These are phyloP conservation scores for Quercus dentata DNA, from an alignment of 306 rosid species.

Conservation along the genomic window DNA sequence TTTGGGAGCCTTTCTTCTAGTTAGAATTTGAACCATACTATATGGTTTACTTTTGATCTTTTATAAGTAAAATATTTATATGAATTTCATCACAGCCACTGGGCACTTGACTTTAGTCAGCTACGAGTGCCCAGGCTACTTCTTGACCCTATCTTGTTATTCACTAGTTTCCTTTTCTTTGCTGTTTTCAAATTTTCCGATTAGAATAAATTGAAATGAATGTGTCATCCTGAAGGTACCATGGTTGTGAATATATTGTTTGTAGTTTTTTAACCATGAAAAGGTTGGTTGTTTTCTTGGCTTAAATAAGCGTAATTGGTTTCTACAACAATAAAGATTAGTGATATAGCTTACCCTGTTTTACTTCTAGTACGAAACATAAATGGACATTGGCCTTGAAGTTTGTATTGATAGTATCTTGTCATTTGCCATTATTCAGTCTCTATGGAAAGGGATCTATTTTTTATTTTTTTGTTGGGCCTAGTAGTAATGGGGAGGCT, in stretches of 20 bases:
- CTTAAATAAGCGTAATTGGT: not conserved
- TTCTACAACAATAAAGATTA: not conserved
- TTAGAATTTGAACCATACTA: conserved; percentile 25
- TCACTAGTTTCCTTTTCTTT: not conserved
- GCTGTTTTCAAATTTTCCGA: too few species aligned
- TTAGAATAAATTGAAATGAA: not conserved
- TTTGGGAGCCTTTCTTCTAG: conserved; percentile 53
- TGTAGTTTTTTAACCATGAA: not conserved
- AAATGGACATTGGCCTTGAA: not conserved
- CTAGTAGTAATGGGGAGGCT: not conserved
- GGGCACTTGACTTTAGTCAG: not conserved
- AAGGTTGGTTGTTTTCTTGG: not conserved
- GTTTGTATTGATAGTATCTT: not conserved
- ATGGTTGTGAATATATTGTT: not conserved
- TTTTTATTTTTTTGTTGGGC: not conserved
- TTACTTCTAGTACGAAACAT: not conserved
- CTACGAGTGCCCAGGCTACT: not conserved
- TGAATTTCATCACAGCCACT: not conserved
- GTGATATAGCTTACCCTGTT: not conserved
- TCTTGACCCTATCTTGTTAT: not conserved
- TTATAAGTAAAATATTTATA: too few species aligned
- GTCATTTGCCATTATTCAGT: not conserved
- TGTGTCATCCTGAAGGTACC: not conserved
- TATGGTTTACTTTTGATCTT: not conserved
- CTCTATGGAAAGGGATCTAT: not conserved